A percentile compares a stretch with the other conserved stretches of the same genome.
These are phyloP conservation scores for Hansfordia pulvinata DNA, from an alignment of 2,329 filamentous ascomycete genomes.

Conservation along the genomic window DNA sequence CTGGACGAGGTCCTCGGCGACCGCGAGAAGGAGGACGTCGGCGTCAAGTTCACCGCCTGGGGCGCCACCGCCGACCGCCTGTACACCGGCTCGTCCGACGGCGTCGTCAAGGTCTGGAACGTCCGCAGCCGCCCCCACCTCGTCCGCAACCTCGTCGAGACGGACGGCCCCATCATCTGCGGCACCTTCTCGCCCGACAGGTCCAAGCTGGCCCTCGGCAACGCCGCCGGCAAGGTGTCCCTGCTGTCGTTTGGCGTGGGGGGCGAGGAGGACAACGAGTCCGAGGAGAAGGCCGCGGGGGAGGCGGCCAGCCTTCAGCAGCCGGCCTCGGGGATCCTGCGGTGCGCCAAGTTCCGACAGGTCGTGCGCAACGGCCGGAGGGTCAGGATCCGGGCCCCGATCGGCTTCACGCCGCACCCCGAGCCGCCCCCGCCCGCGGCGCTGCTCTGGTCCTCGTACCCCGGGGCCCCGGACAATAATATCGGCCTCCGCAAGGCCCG, in stretches of 20 bases:
- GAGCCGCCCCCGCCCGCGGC: conserved; percentile 28
- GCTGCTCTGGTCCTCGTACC: conserved; percentile 8
- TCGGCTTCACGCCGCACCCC: conserved; percentile 33
- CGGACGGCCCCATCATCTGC: conserved; percentile 40
- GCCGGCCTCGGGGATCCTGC: too few relatives aligned
- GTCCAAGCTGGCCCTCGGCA: conserved; percentile 42
- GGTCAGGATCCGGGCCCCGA: conserved; percentile 32
- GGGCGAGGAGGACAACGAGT: conserved; percentile 23
- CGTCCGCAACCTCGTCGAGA: conserved; percentile 38
- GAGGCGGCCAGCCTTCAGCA: too few relatives aligned
- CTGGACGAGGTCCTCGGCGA: conserved; percentile 25
- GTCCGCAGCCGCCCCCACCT: conserved; percentile 31
- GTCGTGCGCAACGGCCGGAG: too few relatives aligned
- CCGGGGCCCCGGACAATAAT: too few relatives aligned
- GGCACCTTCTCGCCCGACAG: conserved; percentile 45
- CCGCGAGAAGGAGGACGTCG: conserved; percentile 41
- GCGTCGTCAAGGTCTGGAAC: conserved; percentile 50
- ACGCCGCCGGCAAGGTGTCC: conserved; percentile 46
- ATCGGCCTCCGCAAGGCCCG: conserved; percentile 14
- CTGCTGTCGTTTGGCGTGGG: conserved; percentile 34
- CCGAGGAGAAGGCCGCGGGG: too few relatives aligned
- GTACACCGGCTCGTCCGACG: conserved; percentile 52
- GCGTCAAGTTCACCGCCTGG: conserved; percentile 52
- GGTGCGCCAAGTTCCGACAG: too few relatives aligned
- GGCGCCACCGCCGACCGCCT: conserved; percentile 40